A percentile compares a stretch with the other conserved stretches of the same genome.
Conservation (phyloP, 2,329 filamentous ascomycete genomes). For the Colletotrichum nymphaeae region DNA sequence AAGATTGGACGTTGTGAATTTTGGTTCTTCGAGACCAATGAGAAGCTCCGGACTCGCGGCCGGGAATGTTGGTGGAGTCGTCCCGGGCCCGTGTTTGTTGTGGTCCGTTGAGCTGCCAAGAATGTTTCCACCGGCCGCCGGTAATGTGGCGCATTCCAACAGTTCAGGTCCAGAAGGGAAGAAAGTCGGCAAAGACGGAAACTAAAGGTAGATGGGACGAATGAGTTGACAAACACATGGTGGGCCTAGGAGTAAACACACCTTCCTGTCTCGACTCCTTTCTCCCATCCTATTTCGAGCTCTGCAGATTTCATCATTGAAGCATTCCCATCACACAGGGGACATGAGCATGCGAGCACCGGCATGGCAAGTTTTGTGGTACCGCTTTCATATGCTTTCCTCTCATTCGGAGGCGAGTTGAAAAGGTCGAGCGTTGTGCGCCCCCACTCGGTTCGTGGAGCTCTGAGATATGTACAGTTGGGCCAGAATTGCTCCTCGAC, state of each 20-base stretch:
- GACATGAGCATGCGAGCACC: background rate
- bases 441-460: constrained; percentile 3
- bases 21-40: constrained; percentile 6
- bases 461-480: constrained; percentile 34
- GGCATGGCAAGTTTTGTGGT: background rate
- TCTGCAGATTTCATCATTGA: constrained; percentile 3
- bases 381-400: constrained; percentile 29
- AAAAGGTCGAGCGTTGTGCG: constrained; percentile 19
- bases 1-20: background rate
- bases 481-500: constrained; percentile 22
- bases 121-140: constrained; percentile 17
- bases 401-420: constrained; percentile 25
- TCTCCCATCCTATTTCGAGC: background rate
- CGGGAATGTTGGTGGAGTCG: constrained; percentile 3
- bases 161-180: background rate
- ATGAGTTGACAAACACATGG: background rate
- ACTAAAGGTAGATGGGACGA: background rate
- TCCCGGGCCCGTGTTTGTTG: constrained; percentile 24
- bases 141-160: constrained; percentile 28
- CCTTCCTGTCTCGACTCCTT: background rate
- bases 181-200: background rate
- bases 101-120: constrained; percentile 10
- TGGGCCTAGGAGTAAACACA: background rate
- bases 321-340: constrained; percentile 5
- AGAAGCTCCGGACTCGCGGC: background rate